Evolutionary conservation across 192 early-diverging fungal genomes (phyloP), one percentile per base, ranked within the genome.

Genomic region (Helicostylum pulchrum): DNA sequence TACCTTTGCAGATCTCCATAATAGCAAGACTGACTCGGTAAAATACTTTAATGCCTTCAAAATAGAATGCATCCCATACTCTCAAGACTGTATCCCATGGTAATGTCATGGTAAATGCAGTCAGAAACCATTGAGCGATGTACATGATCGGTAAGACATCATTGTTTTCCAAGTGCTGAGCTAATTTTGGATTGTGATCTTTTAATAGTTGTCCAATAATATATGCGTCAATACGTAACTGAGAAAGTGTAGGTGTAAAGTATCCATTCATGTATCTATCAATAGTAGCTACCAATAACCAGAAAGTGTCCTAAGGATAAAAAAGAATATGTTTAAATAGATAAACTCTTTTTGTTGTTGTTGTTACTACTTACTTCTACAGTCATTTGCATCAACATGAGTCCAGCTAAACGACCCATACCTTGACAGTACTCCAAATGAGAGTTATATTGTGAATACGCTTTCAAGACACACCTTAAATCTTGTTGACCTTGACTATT

Each of bases 371-470:
- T 62, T 63, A 76, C 74, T 49, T 76, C 92, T 26, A 88, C 80
- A 3, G 83, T 72, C 80, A 94, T 85, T 7, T 90, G 81, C 83
- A 97, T 97, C 53, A 98, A 71, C 75, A 97, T 87, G 78, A 94
- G 85, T 0, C 95, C 94, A 12, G 88, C 96, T 47, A 98, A 61
- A 52, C 94, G 83, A 1, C 94, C 93, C 95, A 97, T 97, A 9
- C 96, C 96, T 71, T 97, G 96, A 68, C 94, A 96, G 74, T 98
- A 98, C 31, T 94, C 96, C 6, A 97, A 74, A 23, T 77, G 66
- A 3, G 83, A 82, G 64, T 97, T 93, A 74, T 94, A 90, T 20
- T 92, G 85, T 1, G 95, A 91, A 65, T 95, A 98, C 0, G 92
- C 92, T 45, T 85, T 83, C 26, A 98, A 76, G 5, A 97, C 78